Conservation (phyloP, 2,329 filamentous ascomycete genomes). For the Colletotrichum noveboracense region DNA sequence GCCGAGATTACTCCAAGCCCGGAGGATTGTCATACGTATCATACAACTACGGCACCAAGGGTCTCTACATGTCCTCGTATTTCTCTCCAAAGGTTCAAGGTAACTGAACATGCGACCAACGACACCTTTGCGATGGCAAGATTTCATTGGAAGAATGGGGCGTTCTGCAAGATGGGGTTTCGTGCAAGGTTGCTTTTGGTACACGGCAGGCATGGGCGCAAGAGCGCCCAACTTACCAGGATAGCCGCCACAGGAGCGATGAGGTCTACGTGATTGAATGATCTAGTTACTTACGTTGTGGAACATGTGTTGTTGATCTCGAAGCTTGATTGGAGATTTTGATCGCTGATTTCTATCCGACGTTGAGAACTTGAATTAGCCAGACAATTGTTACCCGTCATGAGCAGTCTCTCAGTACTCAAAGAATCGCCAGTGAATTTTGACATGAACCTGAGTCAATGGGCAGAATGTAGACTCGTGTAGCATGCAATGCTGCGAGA, state of each 20-base stretch:
- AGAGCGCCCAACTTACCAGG: not conserved
- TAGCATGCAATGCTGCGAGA: not conserved
- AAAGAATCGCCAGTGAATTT: not conserved
- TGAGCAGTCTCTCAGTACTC: not conserved
- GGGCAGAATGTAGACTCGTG: not conserved
- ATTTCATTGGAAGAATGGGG: not conserved
- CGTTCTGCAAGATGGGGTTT: not conserved
- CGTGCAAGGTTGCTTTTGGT: not conserved
- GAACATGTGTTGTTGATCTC: not conserved
- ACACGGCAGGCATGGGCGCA: not conserved
- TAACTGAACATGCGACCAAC: not conserved
- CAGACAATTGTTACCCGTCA: not conserved
- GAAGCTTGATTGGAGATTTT: not conserved
- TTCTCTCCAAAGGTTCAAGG: not conserved
- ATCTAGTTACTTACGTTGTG: not conserved
- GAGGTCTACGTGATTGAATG: accelerated
- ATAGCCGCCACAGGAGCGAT: not conserved
- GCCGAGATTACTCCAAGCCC: not conserved
- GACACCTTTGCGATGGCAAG: too few relatives aligned
- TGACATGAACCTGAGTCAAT: not conserved
- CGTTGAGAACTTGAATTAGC: not conserved
- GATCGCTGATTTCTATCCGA: not conserved
- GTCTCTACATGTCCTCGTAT: conserved; percentile 14
- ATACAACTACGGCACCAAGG: not conserved
- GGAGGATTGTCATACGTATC: conserved; percentile 4